phyloP scores from a whole-genome alignment of 2,329 filamentous ascomycete genomes.

The Stagonosporopsis rhizophila region DNA sequence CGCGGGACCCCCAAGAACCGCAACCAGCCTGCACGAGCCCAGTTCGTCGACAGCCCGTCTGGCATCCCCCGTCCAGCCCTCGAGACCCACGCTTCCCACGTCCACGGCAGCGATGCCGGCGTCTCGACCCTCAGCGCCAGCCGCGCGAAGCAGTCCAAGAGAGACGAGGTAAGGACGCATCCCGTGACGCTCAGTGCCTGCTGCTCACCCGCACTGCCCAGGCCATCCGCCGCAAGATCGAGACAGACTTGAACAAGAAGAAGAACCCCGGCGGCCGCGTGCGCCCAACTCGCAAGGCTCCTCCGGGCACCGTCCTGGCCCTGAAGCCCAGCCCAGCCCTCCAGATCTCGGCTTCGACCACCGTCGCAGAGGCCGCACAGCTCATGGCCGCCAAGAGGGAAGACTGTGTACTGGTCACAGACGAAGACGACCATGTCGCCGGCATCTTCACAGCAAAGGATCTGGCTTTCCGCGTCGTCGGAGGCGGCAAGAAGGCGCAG shows the following conservation, averaged over 20 bases:
- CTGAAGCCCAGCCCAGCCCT: constrained; percentile 94
- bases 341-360: constrained; percentile 95
- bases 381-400: constrained; percentile 99
- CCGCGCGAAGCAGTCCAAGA: constrained; percentile 93
- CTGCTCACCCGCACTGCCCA: constrained; percentile 50
- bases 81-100: constrained; percentile 59
- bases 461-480: constrained; percentile 94
- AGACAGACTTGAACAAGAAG: constrained; percentile 98
- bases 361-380: constrained; percentile 94
- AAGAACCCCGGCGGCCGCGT: constrained; percentile 80
- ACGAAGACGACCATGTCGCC: constrained; percentile 96
- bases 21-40: constrained; percentile 52
- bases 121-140: constrained; percentile 85
- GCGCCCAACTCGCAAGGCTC: constrained; percentile 88
- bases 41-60: constrained; percentile 69
- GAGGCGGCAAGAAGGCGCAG: constrained; percentile 84
- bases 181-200: background rate
- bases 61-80: constrained; percentile 76
- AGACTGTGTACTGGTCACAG: constrained; percentile 96
- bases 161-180: constrained; percentile 81
- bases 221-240: constrained; percentile 97
- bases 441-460: constrained; percentile 99
- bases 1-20: constrained; percentile 74
- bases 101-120: constrained; percentile 64
- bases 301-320: constrained; percentile 93